Percentiles rank a stretch among this genome's conserved stretches.
Conservation (phyloP, 495 filamentous ascomycete genomes). For the Parachaetomium inaequale region DNA sequence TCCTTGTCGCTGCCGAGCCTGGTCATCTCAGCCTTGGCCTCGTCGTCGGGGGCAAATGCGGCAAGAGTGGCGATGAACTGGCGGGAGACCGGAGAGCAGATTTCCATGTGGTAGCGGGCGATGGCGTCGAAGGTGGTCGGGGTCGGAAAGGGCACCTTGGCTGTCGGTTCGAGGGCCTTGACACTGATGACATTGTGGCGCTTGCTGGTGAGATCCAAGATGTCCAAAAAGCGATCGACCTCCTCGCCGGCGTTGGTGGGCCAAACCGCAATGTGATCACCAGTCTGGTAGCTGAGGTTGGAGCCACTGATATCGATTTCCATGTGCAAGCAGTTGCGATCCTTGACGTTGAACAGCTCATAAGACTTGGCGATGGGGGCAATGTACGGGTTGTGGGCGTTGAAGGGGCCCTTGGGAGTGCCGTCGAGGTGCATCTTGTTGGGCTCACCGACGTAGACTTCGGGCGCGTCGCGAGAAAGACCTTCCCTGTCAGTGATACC, state of each 20-base stretch:
- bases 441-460: slow-evolving; percentile 93
- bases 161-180: slow-evolving; percentile 90
- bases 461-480: slow-evolving; percentile 69
- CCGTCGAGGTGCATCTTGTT: slow-evolving; percentile 95
- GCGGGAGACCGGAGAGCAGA: slow-evolving; percentile 90
- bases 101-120: slow-evolving; percentile 95
- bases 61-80: slow-evolving; percentile 88
- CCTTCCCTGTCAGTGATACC: slow-evolving; percentile 73
- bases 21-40: slow-evolving; percentile 76
- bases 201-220: slow-evolving; percentile 72
- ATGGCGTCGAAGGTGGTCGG: slow-evolving; percentile 96
- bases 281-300: slow-evolving; percentile 87
- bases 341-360: slow-evolving; percentile 89
- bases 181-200: slow-evolving; percentile 81
- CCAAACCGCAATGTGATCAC: slow-evolving; percentile 97
- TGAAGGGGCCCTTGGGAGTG: slow-evolving; percentile 81
- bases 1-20: slow-evolving; percentile 92
- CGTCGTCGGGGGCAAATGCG: slow-evolving; percentile 83
- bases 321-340: slow-evolving; percentile 94
- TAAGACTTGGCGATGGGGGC: slow-evolving; percentile 86
- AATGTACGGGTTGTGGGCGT: slow-evolving; percentile 94
- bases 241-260: slow-evolving; percentile 92
- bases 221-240: slow-evolving; percentile 81
- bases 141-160: slow-evolving; percentile 95
- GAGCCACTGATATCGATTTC: slow-evolving; percentile 89